Base-by-base conservation (phyloP, 2,329 filamentous ascomycete species). In the Metarhizium humberi region DNA sequence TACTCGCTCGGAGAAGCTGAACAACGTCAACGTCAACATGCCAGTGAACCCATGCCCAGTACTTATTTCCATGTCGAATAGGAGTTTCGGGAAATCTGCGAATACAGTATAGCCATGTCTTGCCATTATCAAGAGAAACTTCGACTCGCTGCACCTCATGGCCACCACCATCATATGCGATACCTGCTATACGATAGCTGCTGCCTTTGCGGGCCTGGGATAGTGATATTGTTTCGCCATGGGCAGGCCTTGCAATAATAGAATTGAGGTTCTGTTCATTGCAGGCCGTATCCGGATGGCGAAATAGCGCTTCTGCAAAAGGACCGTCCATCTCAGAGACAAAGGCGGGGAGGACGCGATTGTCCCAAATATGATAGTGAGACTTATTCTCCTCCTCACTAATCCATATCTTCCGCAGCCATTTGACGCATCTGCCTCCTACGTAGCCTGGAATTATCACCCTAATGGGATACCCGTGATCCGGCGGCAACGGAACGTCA, bases 261-360 rank as follows among this genome's bases (percentile, higher is more conserved):
- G 25, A 25, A 25, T 25, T 25, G 25, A 25, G 25, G 25, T 25
- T 25, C 25, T 25, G 25, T 25, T 25, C 25, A 25, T 25, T 25
- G 25, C 25, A 25, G 25, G 69, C 69, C 1, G 76, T 78, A 55
- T 74, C 73, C 0, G 75, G 74, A 56, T 79, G 74, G n/a, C 63
- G 62, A 63, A 75, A 79, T 62, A 78, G 68, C 2, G 70, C 66
- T 40, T 73, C 63, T 0, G 76, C 75, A 56, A 78, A 73, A 14
- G 74, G 72, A 4, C 75, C 73, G 52, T 78, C 74, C 51, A 73
- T 75, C 48, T 78, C 75, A 0, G 69, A 75, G 14, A 80, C 67
- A 56, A 78, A 79, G 11, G 65, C 65, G 4, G 75, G 77, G 20
- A 90, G 60, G 6, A 77, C 71, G 10, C 75, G 65, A 56, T 79